These are phyloP conservation scores for Begonia fuchsioides DNA, from an alignment of 306 rosid genomes.

Conservation along the genomic window DNA sequence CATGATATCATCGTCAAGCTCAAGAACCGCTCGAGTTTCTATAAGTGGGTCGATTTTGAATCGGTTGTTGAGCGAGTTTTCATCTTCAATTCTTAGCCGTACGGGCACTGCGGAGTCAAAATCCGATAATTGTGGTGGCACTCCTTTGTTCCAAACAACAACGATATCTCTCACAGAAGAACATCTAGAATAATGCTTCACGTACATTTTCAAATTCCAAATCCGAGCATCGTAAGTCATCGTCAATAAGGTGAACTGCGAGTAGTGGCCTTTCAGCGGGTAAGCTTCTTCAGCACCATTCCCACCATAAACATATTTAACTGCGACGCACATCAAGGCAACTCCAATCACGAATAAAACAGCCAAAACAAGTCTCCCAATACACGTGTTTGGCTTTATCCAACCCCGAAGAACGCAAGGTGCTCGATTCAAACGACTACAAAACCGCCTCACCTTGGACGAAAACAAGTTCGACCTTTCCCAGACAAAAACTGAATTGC, in stretches of 20 bases:
- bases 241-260: constrained; percentile 83
- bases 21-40: constrained; percentile 85
- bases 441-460: constrained; percentile 54
- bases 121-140: constrained; percentile 57
- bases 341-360: constrained; percentile 42
- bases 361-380: constrained; percentile 66
- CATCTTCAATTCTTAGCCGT: constrained; percentile 60
- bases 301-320: constrained; percentile 71
- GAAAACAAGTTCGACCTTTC: constrained; percentile 51
- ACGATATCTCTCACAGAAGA: constrained; percentile 87
- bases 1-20: constrained; percentile 98
- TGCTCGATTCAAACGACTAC: constrained; percentile 68
- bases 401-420: constrained; percentile 53
- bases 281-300: constrained; percentile 85
- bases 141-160: constrained; percentile 97
- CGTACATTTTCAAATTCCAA: constrained; percentile 89
- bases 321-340: constrained; percentile 65
- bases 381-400: constrained; percentile 57
- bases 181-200: constrained; percentile 86
- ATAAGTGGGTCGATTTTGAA: constrained; percentile 61
- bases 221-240: constrained; percentile 97
- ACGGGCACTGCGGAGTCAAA: constrained; percentile 85
- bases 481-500: constrained; percentile 39
- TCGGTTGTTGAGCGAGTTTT: constrained; percentile 77
- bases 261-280: constrained; percentile 51